phyloP scores from a whole-genome alignment of 202 grass and related monocot species.

The Saccharum hybrid region DNA sequence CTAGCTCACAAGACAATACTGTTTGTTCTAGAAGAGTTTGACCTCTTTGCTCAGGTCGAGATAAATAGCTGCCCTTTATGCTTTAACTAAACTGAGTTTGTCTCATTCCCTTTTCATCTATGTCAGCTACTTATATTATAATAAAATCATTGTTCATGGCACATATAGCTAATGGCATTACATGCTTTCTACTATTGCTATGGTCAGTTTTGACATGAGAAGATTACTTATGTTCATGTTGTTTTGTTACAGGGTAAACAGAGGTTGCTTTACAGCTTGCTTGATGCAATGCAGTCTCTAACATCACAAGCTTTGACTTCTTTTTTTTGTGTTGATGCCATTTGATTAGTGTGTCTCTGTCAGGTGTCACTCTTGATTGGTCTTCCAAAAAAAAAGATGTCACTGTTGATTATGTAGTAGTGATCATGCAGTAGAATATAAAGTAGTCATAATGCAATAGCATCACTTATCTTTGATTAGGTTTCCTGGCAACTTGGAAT shows the following conservation, averaged over 20 bases:
- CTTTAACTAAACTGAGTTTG: slow-evolving; percentile 26
- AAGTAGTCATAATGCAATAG: background rate
- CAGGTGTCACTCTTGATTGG: background rate
- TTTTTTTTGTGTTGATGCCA: slow-evolving; percentile 13
- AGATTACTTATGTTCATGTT: slow-evolving; percentile 30
- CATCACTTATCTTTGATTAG: slow-evolving; percentile 9
- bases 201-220: slow-evolving; percentile 33
- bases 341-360: background rate
- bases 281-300: slow-evolving; percentile 89
- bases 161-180: slow-evolving; percentile 13
- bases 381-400: background rate
- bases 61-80: slow-evolving; percentile 33
- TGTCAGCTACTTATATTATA: background rate
- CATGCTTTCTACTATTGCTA: slow-evolving; percentile 21
- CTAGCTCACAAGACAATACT: slow-evolving; percentile 81
- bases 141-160: background rate
- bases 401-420: slow-evolving; percentile 7
- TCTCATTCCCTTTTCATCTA: background rate
- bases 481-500: background rate
- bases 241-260: slow-evolving; percentile 81
- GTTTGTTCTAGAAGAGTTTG: slow-evolving; percentile 89
- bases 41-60: slow-evolving; percentile 88
- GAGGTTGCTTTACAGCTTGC: slow-evolving; percentile 88
- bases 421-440: background rate
- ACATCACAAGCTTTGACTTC: slow-evolving; percentile 60